Evolutionary conservation across 2,329 filamentous ascomycete genomes (phyloP).

Genomic region (Colletotrichum neosansevieriae): DNA sequence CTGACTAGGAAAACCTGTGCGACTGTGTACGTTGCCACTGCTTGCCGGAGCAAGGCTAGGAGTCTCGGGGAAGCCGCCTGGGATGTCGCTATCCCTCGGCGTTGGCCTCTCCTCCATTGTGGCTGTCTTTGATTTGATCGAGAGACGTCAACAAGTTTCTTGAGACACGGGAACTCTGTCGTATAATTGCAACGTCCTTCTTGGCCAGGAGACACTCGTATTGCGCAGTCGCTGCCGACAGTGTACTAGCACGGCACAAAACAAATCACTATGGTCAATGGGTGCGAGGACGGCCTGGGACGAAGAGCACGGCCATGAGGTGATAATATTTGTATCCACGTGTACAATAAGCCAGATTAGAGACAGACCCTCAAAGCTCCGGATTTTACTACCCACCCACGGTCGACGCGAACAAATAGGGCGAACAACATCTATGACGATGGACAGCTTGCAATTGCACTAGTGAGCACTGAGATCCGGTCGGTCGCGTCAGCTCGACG

Average conservation of each 20-base stretch:
- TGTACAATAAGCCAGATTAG: background rate
- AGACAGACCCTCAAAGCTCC: background rate
- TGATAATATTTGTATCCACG: background rate
- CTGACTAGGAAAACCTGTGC: constrained; percentile 11
- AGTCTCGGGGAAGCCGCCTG: constrained; percentile 50
- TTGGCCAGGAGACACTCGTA: too few relatives aligned
- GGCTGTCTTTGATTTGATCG: background rate
- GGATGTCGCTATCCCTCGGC: constrained; percentile 48
- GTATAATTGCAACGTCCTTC: background rate
- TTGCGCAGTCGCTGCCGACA: too few relatives aligned
- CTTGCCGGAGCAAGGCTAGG: constrained; percentile 41
- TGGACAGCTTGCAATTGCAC: background rate
- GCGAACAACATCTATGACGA: constrained; percentile 34
- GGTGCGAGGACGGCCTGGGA: background rate
- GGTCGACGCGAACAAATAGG: constrained; percentile 11
- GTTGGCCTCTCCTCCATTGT: constrained; percentile 47
- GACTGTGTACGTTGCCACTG: constrained; percentile 27
- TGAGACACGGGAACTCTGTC: background rate
- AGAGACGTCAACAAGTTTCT: background rate
- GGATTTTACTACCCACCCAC: background rate
- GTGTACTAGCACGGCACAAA: too few relatives aligned
- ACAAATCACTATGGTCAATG: too few relatives aligned
- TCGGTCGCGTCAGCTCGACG: constrained; percentile 29
- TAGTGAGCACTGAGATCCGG: background rate
- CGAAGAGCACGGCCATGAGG: background rate